These are phyloP conservation scores for Fusarium buxicola DNA, from an alignment of 2,329 filamentous ascomycete species.

Conservation along the genomic window DNA sequence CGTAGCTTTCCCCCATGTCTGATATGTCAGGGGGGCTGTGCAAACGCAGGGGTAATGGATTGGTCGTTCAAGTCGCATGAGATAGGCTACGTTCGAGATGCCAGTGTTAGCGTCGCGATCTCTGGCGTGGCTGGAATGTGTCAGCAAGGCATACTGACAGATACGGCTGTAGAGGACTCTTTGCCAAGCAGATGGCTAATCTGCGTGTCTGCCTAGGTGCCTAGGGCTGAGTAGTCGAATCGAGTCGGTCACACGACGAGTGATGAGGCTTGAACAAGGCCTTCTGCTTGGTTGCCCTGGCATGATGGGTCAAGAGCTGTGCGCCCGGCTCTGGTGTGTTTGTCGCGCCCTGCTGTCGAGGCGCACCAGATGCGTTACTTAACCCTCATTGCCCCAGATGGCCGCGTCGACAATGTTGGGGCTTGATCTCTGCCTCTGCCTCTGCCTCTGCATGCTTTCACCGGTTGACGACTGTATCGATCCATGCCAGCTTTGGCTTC, in stretches of 20 bases:
- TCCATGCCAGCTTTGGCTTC: conserved; percentile 18
- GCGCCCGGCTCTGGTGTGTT: conserved; percentile 40
- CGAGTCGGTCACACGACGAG: conserved; percentile 33
- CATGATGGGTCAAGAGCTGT: conserved; percentile 26
- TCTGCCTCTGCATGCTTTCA: conserved; percentile 9
- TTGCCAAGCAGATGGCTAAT: conserved; percentile 9
- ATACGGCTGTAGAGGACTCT: conserved; percentile 28
- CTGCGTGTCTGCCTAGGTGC: conserved; percentile 32
- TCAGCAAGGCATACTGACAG: conserved; percentile 37
- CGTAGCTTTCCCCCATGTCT: conserved; percentile 29
- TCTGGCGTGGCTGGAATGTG: conserved; percentile 20
- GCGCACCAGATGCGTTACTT: conserved; percentile 38
- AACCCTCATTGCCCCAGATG: conserved; percentile 35
- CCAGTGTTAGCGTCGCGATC: conserved; percentile 18
- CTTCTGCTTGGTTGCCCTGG: conserved; percentile 12
- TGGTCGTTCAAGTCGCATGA: conserved; percentile 18
- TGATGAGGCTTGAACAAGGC: conserved; percentile 21
- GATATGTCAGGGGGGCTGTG: conserved; percentile 36
- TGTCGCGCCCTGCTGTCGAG: conserved; percentile 14
- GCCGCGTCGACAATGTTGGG: not conserved
- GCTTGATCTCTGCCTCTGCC: conserved; percentile 5
- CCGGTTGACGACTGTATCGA: not conserved
- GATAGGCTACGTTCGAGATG: conserved; percentile 36
- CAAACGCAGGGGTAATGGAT: conserved; percentile 34
- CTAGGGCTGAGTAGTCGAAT: not conserved